phyloP scores from a whole-genome alignment of 2,329 filamentous ascomycete species.

The Penicillium glabrum region DNA sequence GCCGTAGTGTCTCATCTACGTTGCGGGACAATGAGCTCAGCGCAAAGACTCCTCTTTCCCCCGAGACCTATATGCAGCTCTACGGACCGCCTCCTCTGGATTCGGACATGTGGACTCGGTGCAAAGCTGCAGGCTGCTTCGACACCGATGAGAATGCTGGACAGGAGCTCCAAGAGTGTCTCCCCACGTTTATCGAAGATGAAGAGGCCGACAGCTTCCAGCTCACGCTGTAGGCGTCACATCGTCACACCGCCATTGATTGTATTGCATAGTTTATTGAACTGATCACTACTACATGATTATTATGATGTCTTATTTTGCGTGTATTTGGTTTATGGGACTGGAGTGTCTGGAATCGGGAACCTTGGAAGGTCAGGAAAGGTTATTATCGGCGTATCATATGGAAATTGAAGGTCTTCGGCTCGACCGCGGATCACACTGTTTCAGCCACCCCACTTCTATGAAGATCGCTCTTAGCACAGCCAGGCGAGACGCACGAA shows the following conservation, averaged over 20 bases:
- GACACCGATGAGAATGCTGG: slow-evolving; percentile 26
- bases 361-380: slow-evolving; percentile 4
- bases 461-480: slow-evolving; percentile 17
- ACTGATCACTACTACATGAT: not conserved
- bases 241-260: not conserved
- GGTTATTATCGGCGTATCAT: slow-evolving; percentile 17
- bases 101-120: slow-evolving; percentile 45
- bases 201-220: slow-evolving; percentile 42
- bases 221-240: slow-evolving; percentile 34
- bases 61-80: slow-evolving; percentile 43
- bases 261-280: not conserved
- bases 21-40: slow-evolving; percentile 28
- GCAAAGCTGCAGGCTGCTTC: slow-evolving; percentile 40
- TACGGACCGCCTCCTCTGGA: slow-evolving; percentile 44
- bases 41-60: slow-evolving; percentile 35
- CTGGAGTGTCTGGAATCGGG: slow-evolving; percentile 8
- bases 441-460: slow-evolving; percentile 27
- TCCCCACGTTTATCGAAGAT: slow-evolving; percentile 38
- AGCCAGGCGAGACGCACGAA: slow-evolving; percentile 18
- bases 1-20: slow-evolving; percentile 50
- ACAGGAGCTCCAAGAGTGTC: slow-evolving; percentile 27
- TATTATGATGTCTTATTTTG: not conserved
- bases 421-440: slow-evolving; percentile 22
- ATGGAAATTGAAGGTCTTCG: slow-evolving; percentile 17
- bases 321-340: slow-evolving; percentile 11